phyloP scores from a whole-genome alignment of 805 yeast genomes.

The Kodamaea leandrae region DNA sequence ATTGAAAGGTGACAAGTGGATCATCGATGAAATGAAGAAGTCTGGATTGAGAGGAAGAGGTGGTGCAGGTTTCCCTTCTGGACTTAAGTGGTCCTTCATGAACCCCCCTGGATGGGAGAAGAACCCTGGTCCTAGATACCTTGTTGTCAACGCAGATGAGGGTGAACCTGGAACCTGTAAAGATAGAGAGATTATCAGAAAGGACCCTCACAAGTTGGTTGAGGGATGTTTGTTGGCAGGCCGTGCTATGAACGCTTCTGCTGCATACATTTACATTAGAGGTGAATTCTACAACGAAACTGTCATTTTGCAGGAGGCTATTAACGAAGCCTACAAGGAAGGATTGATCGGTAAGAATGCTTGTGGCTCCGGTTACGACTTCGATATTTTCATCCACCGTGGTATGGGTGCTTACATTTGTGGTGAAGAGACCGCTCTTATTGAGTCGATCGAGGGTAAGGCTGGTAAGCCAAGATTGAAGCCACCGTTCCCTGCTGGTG shows the following conservation, averaged over 20 bases:
- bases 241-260: conserved; percentile 89
- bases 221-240: conserved; percentile 92
- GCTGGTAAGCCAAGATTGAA: conserved; percentile 92
- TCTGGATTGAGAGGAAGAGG: conserved; percentile 90
- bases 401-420: conserved; percentile 94
- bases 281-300: conserved; percentile 90
- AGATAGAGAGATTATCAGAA: conserved; percentile 86
- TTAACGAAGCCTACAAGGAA: conserved; percentile 80
- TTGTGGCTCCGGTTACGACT: conserved; percentile 82
- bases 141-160: conserved; percentile 90
- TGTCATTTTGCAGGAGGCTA: conserved; percentile 68
- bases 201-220: conserved; percentile 87
- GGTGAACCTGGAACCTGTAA: conserved; percentile 96
- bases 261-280: conserved; percentile 87
- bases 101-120: conserved; percentile 96
- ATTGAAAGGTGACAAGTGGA: conserved; percentile 84
- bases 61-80: conserved; percentile 92
- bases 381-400: conserved; percentile 81
- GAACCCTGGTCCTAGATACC: conserved; percentile 82
- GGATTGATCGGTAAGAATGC: conserved; percentile 82
- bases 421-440: conserved; percentile 89
- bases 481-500: conserved; percentile 96
- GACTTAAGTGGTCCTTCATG: conserved; percentile 91
- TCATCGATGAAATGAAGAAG: conserved; percentile 80
- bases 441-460: conserved; percentile 87